Percentiles rank a stretch among this genome's conserved stretches.
Conservation (phyloP, 352 stramenopile genomes). For the Phytophthora brassicae region DNA sequence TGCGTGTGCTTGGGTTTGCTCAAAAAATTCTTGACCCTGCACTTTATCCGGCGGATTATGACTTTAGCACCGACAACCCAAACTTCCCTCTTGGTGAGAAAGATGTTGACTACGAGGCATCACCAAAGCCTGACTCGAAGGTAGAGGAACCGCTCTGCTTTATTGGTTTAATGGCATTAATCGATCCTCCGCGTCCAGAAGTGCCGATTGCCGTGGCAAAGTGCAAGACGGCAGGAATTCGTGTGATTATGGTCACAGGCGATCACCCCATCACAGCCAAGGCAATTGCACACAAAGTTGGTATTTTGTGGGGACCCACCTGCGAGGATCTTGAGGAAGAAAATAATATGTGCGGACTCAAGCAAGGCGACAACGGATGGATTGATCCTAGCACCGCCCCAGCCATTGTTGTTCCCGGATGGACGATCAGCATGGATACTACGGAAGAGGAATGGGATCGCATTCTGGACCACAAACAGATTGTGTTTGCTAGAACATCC, state of each 20-base stretch:
- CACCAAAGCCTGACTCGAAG: constrained; percentile 70
- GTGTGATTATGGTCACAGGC: constrained; percentile 95
- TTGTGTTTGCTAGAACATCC: constrained; percentile 96
- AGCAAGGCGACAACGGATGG: constrained; percentile 67
- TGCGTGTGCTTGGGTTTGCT: constrained; percentile 67
- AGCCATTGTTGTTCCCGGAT: constrained; percentile 85
- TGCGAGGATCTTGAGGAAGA: constrained; percentile 83
- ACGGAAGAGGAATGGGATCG: constrained; percentile 84
- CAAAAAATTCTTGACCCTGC: constrained; percentile 58
- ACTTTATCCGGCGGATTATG: constrained; percentile 55
- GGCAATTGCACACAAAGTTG: constrained; percentile 93
- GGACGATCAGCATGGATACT: constrained; percentile 79
- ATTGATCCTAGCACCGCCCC: constrained; percentile 67
- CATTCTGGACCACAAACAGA: constrained; percentile 83
- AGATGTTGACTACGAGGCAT: constrained; percentile 77
- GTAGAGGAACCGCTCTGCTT: constrained; percentile 86
- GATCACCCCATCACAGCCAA: constrained; percentile 93
- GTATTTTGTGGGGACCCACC: constrained; percentile 91
- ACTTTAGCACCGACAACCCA: constrained; percentile 75
- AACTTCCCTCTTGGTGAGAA: constrained; percentile 86
- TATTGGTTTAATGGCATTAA: constrained; percentile 95
- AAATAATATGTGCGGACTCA: constrained; percentile 59
- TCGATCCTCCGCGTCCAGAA: constrained; percentile 92
- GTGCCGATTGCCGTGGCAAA: constrained; percentile 89
- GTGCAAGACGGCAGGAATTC: constrained; percentile 92